Conservation (phyloP, 805 yeast genomes). For the Wickerhamiella kurtzmanii region DNA sequence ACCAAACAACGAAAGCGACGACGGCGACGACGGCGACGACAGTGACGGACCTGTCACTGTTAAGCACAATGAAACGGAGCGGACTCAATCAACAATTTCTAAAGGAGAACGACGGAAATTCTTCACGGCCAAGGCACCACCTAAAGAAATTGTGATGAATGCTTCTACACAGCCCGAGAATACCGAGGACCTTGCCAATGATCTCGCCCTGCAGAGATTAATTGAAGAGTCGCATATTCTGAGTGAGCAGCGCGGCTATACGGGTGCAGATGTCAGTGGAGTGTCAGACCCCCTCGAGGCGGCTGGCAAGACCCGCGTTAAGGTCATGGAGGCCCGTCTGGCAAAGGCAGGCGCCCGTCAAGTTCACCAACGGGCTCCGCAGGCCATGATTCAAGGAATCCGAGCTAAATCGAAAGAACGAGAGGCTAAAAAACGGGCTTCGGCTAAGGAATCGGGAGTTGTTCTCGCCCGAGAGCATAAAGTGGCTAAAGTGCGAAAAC, state of each 20-base stretch:
- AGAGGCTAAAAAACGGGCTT: slow-evolving; percentile 43
- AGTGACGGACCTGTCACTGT: slow-evolving; percentile 24
- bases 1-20: slow-evolving; percentile 6
- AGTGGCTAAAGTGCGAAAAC: slow-evolving; percentile 31
- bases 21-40: too few species aligned
- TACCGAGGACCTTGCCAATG: slow-evolving; percentile 45
- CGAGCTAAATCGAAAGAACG: slow-evolving; percentile 40
- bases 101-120: slow-evolving; percentile 18
- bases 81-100: slow-evolving; percentile 7
- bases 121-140: slow-evolving; percentile 24
- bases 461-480: slow-evolving; percentile 51
- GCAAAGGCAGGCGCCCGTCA: slow-evolving; percentile 24
- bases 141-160: slow-evolving; percentile 4
- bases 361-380: slow-evolving; percentile 69
- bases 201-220: slow-evolving; percentile 52
- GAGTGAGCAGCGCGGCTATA: slow-evolving; percentile 20
- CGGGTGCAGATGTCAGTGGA: slow-evolving; percentile 26
- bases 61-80: slow-evolving; percentile 23
- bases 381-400: slow-evolving; percentile 80
- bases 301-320: slow-evolving; percentile 28
- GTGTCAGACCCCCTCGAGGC: slow-evolving; percentile 25
- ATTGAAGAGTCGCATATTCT: slow-evolving; percentile 56
- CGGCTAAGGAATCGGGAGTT: slow-evolving; percentile 84
- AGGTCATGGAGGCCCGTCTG: slow-evolving; percentile 26
- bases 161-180: slow-evolving; percentile 23